Conservation (phyloP, 768 basidiomycete species). For the Leccinum rimulosum region DNA sequence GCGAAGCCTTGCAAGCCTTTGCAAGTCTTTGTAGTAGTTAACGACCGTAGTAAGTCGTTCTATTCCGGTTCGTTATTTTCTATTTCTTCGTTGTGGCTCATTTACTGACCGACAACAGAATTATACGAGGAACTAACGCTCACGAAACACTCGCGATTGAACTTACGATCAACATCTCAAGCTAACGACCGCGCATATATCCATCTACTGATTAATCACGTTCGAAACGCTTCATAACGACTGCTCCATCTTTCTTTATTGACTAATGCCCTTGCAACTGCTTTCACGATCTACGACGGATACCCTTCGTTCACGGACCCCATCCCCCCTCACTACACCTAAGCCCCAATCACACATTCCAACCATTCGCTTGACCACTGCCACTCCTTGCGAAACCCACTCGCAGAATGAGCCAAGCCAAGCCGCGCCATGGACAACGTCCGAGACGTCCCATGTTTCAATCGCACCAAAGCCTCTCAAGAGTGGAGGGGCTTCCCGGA, state of each 20-base stretch:
- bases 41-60: conserved; percentile 31
- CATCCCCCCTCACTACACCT: conserved; percentile 29
- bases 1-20: conserved; percentile 15
- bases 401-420: conserved; percentile 28
- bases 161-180: conserved; percentile 21
- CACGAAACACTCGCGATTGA: conserved; percentile 25
- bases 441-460: conserved; percentile 14
- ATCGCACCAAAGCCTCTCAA: conserved; percentile 29
- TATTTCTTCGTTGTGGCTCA: neutral
- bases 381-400: conserved; percentile 58
- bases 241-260: conserved; percentile 17
- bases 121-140: conserved; percentile 26
- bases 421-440: conserved; percentile 22
- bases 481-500: conserved; percentile 30
- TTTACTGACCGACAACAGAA: neutral
- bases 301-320: conserved; percentile 23
- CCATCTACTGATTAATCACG: conserved; percentile 9
- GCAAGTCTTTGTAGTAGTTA: conserved; percentile 17
- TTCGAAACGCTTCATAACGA: conserved; percentile 21
- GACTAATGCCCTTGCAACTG: conserved; percentile 31
- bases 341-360: conserved; percentile 40
- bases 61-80: neutral
- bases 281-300: conserved; percentile 31
- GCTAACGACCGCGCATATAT: conserved; percentile 23
- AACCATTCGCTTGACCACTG: conserved; percentile 67